Conservation (phyloP, 1,284 basidiomycete species). For the Malassezia pachydermatis region DNA sequence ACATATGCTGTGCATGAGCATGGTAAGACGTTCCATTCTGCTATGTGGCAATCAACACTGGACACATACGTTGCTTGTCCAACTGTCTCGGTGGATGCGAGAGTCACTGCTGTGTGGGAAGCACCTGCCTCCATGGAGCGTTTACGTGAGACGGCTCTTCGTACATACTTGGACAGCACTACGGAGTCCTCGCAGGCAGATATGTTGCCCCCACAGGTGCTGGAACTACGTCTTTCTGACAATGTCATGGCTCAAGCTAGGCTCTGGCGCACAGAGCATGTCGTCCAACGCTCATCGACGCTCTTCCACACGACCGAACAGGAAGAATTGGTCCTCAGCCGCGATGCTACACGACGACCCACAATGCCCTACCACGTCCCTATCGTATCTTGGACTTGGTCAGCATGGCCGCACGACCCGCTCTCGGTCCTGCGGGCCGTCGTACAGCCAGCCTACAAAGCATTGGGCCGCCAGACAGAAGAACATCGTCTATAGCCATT, state of each 20-base stretch:
- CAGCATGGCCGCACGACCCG: not conserved
- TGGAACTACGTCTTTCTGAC: not conserved
- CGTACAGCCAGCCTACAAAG: not conserved
- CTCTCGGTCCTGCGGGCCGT: not conserved
- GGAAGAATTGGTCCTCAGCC: not conserved
- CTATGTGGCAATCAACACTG: not conserved
- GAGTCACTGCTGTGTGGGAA: not conserved
- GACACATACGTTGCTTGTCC: constrained; percentile 5
- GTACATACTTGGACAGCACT: not conserved
- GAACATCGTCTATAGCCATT: not conserved
- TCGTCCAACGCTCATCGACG: not conserved
- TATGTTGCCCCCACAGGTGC: not conserved
- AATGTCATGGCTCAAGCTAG: not conserved
- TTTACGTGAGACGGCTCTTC: constrained; percentile 1
- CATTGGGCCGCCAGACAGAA: not conserved
- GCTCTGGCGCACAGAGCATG: constrained; percentile 3
- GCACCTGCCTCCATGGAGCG: not conserved
- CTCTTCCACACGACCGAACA: constrained; percentile 1
- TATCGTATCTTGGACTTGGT: not conserved
- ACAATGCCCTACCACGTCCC: not conserved
- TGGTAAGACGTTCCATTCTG: not conserved
- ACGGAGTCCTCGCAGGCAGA: not conserved
- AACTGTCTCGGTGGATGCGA: constrained; percentile 3
- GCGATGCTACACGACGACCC: not conserved
- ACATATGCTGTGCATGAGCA: not conserved